phyloP scores from a whole-genome alignment of 2,329 filamentous ascomycete genomes.

The Colletotrichum phormii region DNA sequence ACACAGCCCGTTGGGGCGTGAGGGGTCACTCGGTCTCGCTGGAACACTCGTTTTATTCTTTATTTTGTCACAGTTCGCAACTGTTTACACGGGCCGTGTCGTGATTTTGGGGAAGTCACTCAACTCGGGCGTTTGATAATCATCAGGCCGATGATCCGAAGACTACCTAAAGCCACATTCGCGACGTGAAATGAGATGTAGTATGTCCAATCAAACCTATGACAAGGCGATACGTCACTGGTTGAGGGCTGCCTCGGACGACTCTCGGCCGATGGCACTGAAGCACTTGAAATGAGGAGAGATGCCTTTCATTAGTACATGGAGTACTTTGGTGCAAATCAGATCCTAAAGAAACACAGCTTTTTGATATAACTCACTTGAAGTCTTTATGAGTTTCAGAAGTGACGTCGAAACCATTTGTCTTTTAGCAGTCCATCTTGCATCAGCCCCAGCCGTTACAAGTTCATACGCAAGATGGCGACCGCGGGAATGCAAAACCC shows the following conservation, averaged over 20 bases:
- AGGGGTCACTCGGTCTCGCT: background rate
- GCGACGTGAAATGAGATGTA: background rate
- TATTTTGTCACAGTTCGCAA: background rate
- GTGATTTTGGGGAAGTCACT: background rate
- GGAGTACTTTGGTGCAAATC: background rate
- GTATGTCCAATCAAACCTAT: background rate
- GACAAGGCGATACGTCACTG: background rate
- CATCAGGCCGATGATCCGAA: too few species aligned
- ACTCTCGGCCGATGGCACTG: background rate
- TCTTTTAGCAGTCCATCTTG: too few species aligned
- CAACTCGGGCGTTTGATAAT: background rate
- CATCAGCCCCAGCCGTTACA: too few species aligned
- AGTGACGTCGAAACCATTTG: background rate
- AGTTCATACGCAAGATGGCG: background rate
- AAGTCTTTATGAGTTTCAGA: background rate
- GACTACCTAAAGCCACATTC: background rate
- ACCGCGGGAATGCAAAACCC: conserved; percentile 32
- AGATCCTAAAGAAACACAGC: background rate
- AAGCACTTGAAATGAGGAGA: background rate
- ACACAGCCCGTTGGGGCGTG: background rate
- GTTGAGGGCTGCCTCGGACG: background rate
- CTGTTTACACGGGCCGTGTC: background rate
- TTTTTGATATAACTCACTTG: background rate
- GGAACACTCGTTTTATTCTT: background rate
- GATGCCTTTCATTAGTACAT: background rate